Base-by-base conservation (phyloP, 108 stramenopile genomes). In the Discostella stelligeroides region DNA sequence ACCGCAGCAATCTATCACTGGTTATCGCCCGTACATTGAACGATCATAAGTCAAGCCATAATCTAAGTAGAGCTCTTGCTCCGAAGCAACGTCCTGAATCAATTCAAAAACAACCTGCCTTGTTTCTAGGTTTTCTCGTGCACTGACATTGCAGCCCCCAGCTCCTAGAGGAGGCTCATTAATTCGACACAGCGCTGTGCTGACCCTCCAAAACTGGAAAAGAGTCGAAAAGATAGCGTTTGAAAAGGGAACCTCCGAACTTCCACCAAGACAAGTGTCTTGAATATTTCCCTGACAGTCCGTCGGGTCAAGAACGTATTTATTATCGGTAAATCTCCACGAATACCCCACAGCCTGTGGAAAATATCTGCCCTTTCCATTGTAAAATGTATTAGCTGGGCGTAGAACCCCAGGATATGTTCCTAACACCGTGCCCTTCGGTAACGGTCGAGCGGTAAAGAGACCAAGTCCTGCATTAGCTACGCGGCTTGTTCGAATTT, bases 31-130 rank as follows among this genome's bases (percentile, higher is more conserved):
- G 72, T 92, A 92, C 28, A 59, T 59, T 3, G 86, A 77, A 49
- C 92, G 72, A 84, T 92, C 92, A 60, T 92, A 92, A 29, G 47
- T 61, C n/a, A 85, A 24, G 30, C 92, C 92, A 66, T 94, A 94
- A 66, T 94, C 92, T 38, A 94, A 80, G 59, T 84, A 89, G 4
- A 94, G 60, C 46, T 94, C 92, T 63, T 88, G 82, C 28, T 88
- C 89, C 6, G 63, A 70, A 20, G 47, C 54, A 17, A 90, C 87
- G 73, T 94, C 83, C 30, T 85, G 73, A 39, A 80, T 80, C 38
- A 90, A 63, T 12, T 53, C 40, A 72, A 94, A 89, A 0, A 68
- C 63, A 1, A 94, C 88, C 9, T 65, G 72, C 40, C 89, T 56
- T 23, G 39, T 48, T 0, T 81, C 68, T 4, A 79, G 47, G 67